Base-by-base conservation (phyloP, 257 asterid genomes). In the Rubia yunnanensis region DNA sequence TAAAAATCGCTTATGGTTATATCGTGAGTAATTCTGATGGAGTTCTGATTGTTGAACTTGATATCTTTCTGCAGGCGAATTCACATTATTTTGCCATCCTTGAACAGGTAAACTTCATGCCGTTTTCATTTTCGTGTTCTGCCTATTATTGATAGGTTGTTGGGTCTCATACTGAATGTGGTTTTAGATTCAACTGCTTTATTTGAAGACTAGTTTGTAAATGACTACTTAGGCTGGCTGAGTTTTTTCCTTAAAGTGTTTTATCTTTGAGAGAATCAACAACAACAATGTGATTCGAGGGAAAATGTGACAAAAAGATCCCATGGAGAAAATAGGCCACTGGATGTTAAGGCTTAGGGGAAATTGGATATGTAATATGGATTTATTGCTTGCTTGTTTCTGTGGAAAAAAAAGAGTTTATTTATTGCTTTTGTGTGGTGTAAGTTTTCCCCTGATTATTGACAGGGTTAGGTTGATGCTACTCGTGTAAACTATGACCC, bases 31-130 rank as follows among this genome's bases (percentile, higher is more conserved):
- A 41, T 17, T 44, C 13, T 14, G 11, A 23, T 41, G 28, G n/a
- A 36, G 53, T 67, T 23, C 68, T 67, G 34, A 66, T 65, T 65
- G 55, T 53, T 53, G 58, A 59, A 64, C 80, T 77, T 74, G 3
- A 38, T 32, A 63, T 67, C 67, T 68, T 74, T 75, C 54, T 86
- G 81, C 99, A 94, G 99, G 99, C 97, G 28, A 94, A 94, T 88
- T 94, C 99, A 50, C 99, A 94, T 79, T 94, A 85, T 78, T 90
- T 79, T 76, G 97, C 99, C 13, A 90, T 94, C 85, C 84, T 94
- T 59, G 97, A 94, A 73, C 97, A 90, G 99, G 99, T 94, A 82
- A 79, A 35, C 22, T 35, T 56, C 62, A 44, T 13, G 35, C 59
- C 62, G n/a, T 54, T 57, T 46, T 49, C 39, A n/a, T 4, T n/a